Conservation (phyloP, 257 asterid genomes). For the Plectranthus barbatus region DNA sequence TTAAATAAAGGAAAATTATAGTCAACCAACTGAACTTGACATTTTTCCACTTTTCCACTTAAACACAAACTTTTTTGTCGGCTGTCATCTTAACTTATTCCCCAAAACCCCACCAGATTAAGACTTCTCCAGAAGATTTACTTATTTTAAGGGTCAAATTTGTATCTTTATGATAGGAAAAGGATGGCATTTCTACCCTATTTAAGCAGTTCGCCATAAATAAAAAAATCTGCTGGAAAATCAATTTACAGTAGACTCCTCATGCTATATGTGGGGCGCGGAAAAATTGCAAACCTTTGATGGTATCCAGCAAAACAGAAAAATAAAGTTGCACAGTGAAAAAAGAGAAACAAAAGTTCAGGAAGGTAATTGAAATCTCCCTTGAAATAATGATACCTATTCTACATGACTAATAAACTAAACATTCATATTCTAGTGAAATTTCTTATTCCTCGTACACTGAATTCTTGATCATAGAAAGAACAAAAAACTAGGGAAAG, state of each 20-base stretch:
- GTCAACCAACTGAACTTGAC: neutral
- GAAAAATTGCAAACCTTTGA: neutral
- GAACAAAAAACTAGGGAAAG: neutral
- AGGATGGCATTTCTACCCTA: neutral
- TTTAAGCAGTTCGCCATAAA: neutral
- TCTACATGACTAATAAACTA: neutral
- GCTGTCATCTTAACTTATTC: no score
- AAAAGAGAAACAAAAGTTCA: neutral
- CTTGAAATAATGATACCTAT: neutral
- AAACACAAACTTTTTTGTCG: neutral
- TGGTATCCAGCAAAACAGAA: neutral
- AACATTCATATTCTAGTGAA: neutral
- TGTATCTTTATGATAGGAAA: neutral
- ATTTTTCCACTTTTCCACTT: neutral
- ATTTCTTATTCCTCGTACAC: neutral
- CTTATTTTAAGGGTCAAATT: neutral
- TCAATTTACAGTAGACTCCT: neutral
- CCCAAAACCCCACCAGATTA: no score
- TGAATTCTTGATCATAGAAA: no score
- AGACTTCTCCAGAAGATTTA: neutral
- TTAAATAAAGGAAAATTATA: neutral
- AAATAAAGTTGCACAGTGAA: neutral
- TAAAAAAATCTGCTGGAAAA: neutral
- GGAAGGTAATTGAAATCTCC: neutral
- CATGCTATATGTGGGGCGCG: neutral